Base-by-base conservation (phyloP, 192 early-diverging fungal species). In the Backusella tuberculispora region DNA sequence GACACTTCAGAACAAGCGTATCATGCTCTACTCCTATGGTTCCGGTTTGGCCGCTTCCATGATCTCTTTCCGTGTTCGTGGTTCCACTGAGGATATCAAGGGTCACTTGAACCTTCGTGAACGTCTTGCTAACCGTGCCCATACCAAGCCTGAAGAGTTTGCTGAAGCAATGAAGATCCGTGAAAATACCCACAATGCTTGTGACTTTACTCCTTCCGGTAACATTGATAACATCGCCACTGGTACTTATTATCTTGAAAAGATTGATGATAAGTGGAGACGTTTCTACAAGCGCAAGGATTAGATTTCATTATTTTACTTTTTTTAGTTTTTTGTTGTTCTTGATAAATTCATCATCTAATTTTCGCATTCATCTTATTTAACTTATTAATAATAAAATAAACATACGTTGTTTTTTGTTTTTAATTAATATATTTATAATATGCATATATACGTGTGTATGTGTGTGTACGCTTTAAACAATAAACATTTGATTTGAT, bases 21-120 rank as follows among this genome's bases (percentile, higher is more conserved):
- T 99, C 34, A 87, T 88, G 34, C 41, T 97, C 70, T 99, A 95
- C 82, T 98, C 98, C 8, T 99, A 98, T 80, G 98, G 98, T 66
- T 97, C 95, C 6, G 98, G 98, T 45, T 93, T 97, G 43, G 92
- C 98, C 65, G 90, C 96, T 43, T 94, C 96, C 69, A 92, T 98
- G 88, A 96, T 96, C 83, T 97, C 96, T 37, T 84, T 98, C 82
- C 91, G 91, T 77, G 91, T 98, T 38, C 85, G 85, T 53, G 84
- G 81, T 29, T 86, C 90, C 53, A 92, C 92, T 67, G 76, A 81
- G 13, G 68, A 81, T 50, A 92, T 97, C 73, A 83, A 86, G 41
- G 17, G 80, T 34, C 85, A 82, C 1, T 78, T 99, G 42, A 81
- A 91, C 78, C 72, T 99, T 76, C 82, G 79, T 60, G 76, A 85